Evolutionary conservation across 306 rosid genomes (phyloP).

Genomic region (Gynostemma pentaphyllum): DNA sequence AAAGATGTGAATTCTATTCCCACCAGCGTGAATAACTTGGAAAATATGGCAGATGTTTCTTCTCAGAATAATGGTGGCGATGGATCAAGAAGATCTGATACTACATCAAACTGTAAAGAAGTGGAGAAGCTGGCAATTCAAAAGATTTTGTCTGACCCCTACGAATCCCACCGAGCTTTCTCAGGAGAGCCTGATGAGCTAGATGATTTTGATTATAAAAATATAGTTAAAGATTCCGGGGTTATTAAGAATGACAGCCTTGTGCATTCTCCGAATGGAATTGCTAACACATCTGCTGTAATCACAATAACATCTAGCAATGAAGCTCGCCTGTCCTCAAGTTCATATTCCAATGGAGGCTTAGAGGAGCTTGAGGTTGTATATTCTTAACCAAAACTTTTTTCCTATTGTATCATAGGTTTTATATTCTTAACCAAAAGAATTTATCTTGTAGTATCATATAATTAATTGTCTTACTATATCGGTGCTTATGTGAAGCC

Average conservation of each 20-base stretch:
- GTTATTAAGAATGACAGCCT: conserved; percentile 18
- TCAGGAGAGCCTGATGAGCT: conserved; percentile 67
- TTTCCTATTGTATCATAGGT: conserved; percentile 39
- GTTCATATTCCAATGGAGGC: conserved; percentile 27
- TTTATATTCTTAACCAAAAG: not conserved
- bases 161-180: conserved; percentile 35
- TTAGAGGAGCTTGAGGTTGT: conserved; percentile 92
- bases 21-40: conserved; percentile 15
- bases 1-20: conserved; percentile 15
- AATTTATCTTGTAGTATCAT: not conserved
- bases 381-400: not conserved
- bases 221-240: conserved; percentile 35
- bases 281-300: conserved; percentile 20
- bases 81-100: conserved; percentile 23
- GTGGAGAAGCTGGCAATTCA: conserved; percentile 63
- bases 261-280: conserved; percentile 27
- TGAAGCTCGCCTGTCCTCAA: conserved; percentile 23
- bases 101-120: conserved; percentile 38
- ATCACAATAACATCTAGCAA: conserved; percentile 19
- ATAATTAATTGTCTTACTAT: not conserved
- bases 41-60: conserved; percentile 24
- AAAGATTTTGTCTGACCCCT: conserved; percentile 52
- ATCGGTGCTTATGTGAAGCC: conserved; percentile 34
- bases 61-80: conserved; percentile 31
- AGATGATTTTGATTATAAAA: conserved; percentile 31